phyloP scores from a whole-genome alignment of 2,329 filamentous ascomycete species.

The Ophiobolus disseminans region DNA sequence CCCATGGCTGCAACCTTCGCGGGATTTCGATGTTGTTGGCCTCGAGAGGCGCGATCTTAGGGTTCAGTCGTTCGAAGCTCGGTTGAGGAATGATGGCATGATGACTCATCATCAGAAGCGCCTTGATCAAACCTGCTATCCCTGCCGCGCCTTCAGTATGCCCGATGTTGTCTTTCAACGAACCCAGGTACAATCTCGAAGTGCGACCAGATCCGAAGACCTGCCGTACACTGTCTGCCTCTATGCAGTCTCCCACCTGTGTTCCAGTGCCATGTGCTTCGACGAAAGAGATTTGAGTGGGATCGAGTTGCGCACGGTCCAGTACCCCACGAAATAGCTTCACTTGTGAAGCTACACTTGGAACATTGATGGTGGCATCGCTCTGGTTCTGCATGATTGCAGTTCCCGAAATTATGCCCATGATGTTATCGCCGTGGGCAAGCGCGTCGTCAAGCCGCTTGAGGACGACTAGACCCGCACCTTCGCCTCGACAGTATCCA shows the following conservation, averaged over 20 bases:
- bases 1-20: constrained; percentile 12
- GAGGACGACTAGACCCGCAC: constrained; percentile 56
- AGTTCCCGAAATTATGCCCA: constrained; percentile 51
- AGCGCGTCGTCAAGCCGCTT: constrained; percentile 59
- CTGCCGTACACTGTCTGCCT: constrained; percentile 24
- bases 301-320: constrained; percentile 5
- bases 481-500: constrained; percentile 62
- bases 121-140: constrained; percentile 33
- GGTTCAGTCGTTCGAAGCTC: constrained; percentile 20
- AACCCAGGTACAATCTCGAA: constrained; percentile 26
- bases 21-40: constrained; percentile 23
- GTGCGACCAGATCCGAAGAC: background rate
- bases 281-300: constrained; percentile 11
- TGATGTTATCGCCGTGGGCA: constrained; percentile 58
- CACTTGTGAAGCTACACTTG: constrained; percentile 15
- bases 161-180: constrained; percentile 42
- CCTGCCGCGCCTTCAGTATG: constrained; percentile 35
- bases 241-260: constrained; percentile 18
- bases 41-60: constrained; percentile 10
- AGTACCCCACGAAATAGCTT: constrained; percentile 17
- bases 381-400: constrained; percentile 22
- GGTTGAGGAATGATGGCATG: constrained; percentile 29
- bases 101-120: constrained; percentile 32
- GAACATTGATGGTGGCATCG: constrained; percentile 13
- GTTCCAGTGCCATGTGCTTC: constrained; percentile 29